Percentiles rank a stretch among this genome's conserved stretches.
These are phyloP conservation scores for Dothiorella sarmentorum DNA, from an alignment of 2,329 filamentous ascomycete genomes.

Conservation along the genomic window DNA sequence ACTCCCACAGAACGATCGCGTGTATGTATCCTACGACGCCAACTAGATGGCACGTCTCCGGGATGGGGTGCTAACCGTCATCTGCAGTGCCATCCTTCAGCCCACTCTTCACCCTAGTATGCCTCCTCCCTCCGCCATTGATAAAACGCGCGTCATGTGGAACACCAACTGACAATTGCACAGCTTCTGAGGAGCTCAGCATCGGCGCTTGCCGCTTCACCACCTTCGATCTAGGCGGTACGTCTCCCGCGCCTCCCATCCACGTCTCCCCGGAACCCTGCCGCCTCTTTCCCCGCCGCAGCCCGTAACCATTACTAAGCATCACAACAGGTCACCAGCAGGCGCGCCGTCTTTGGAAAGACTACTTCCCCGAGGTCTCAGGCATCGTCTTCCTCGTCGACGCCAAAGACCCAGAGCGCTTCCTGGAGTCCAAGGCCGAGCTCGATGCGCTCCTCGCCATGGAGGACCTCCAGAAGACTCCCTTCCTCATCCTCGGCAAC, in stretches of 20 bases:
- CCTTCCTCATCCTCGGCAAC: conserved; percentile 94
- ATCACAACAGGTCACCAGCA: conserved; percentile 30
- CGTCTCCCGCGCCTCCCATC: neutral
- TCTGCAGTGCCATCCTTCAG: conserved; percentile 43
- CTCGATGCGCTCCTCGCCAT: conserved; percentile 89
- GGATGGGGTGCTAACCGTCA: neutral
- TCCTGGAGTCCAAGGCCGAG: conserved; percentile 92
- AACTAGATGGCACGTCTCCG: neutral
- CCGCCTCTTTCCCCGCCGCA: neutral
- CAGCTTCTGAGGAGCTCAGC: conserved; percentile 63
- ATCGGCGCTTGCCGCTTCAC: conserved; percentile 71
- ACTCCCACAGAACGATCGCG: conserved; percentile 69
- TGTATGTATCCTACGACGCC: conserved; percentile 4
- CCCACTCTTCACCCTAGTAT: conserved; percentile 74
- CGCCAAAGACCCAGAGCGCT: conserved; percentile 93
- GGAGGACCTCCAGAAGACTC: conserved; percentile 94
- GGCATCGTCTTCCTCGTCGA: conserved; percentile 98
- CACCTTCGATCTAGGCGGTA: conserved; percentile 84
- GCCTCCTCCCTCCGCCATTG: conserved; percentile 32
- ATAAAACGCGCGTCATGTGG: neutral
- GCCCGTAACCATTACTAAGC: conserved; percentile 15
- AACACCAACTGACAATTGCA: conserved; percentile 21
- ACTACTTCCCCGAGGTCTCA: conserved; percentile 40
- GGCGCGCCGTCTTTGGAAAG: conserved; percentile 39
- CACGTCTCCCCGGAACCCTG: neutral